phyloP scores from a whole-genome alignment of 208 protist species.

The Lotmaria passim region DNA sequence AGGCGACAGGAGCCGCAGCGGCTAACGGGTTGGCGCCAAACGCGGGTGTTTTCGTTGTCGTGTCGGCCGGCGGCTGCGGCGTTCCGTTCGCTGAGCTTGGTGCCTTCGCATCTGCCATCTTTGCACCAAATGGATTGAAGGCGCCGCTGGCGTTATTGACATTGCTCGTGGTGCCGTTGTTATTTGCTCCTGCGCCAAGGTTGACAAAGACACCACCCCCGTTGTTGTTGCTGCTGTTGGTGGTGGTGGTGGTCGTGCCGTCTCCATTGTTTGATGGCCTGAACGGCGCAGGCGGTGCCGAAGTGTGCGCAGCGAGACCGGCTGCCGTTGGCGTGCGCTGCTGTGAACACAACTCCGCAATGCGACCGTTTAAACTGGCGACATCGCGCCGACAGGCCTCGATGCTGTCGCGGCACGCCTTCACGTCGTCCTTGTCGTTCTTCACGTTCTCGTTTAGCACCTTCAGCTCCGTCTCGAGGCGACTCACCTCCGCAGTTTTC shows the following conservation, averaged over 20 bases:
- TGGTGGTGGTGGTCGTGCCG: neutral
- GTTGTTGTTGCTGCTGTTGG: neutral
- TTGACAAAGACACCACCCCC: neutral
- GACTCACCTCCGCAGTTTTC: slow-evolving; percentile 5
- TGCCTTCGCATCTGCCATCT: neutral
- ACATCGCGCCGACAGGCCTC: slow-evolving; percentile 24
- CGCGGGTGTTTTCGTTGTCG: neutral
- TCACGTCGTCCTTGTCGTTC: slow-evolving; percentile 15
- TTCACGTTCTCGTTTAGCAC: slow-evolving; percentile 13
- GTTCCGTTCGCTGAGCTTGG: neutral
- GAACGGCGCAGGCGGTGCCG: slow-evolving; percentile 2
- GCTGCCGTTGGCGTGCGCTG: neutral
- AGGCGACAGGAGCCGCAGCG: too few species aligned
- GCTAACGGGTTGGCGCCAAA: slow-evolving; percentile 4
- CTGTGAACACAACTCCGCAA: slow-evolving; percentile 11
- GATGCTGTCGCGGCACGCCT: slow-evolving; percentile 25
- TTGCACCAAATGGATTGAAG: neutral
- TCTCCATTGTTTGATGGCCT: neutral
- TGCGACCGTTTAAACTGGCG: slow-evolving; percentile 18
- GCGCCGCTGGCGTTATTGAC: neutral
- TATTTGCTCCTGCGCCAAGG: too few species aligned
- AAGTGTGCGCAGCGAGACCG: neutral
- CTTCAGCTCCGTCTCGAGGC: slow-evolving; percentile 23
- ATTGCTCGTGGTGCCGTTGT: neutral
- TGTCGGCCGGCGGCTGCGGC: neutral